Evolutionary conservation across 1,139 yeast genomes (phyloP).

Genomic region (Zygosaccharomyces pseudobailii): DNA sequence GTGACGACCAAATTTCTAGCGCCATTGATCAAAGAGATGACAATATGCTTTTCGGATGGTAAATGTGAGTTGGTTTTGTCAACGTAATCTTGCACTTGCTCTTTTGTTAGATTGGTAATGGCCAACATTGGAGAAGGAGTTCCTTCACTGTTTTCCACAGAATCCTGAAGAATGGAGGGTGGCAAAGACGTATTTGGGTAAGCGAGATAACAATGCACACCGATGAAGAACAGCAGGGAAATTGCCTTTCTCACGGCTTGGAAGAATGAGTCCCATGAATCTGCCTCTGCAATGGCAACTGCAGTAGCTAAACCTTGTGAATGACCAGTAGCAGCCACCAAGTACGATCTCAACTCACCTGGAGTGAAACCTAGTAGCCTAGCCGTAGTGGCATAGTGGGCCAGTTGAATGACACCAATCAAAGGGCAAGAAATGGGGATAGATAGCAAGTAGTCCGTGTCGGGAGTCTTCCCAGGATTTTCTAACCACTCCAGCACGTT

Average conservation of each 20-base stretch:
- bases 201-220: slow-evolving; percentile 82
- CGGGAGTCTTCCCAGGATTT: slow-evolving; percentile 82
- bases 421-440: slow-evolving; percentile 96
- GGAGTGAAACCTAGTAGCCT: slow-evolving; percentile 83
- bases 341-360: slow-evolving; percentile 69
- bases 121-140: slow-evolving; percentile 97
- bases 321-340: slow-evolving; percentile 93
- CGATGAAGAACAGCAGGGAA: slow-evolving; percentile 83
- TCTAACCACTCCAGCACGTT: slow-evolving; percentile 84
- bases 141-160: slow-evolving; percentile 92
- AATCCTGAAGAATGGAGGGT: slow-evolving; percentile 89
- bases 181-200: slow-evolving; percentile 94
- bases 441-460: slow-evolving; percentile 77
- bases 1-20: slow-evolving; percentile 92
- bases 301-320: slow-evolving; percentile 97
- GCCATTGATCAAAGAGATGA: slow-evolving; percentile 88
- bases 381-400: slow-evolving; percentile 87
- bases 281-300: slow-evolving; percentile 80
- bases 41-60: slow-evolving; percentile 87
- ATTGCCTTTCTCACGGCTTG: slow-evolving; percentile 71
- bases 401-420: slow-evolving; percentile 90
- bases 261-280: slow-evolving; percentile 79
- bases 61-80: slow-evolving; percentile 87
- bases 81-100: slow-evolving; percentile 74
- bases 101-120: slow-evolving; percentile 75